Percentiles rank a stretch among this genome's conserved stretches.
phyloP scores from a whole-genome alignment of 768 basidiomycete species.

The Russula brevipes region DNA sequence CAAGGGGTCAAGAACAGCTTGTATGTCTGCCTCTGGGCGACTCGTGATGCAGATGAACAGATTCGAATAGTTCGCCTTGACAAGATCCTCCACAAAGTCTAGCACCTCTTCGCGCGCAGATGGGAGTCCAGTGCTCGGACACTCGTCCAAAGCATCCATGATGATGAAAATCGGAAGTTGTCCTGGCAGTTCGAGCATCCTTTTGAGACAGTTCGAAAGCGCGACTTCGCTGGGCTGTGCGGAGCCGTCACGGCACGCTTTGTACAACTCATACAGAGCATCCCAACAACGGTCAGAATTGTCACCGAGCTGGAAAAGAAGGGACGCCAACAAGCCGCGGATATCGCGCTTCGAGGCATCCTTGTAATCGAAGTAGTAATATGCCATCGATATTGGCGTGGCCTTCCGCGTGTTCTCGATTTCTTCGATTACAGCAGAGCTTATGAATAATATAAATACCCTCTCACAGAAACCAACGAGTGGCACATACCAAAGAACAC shows the following conservation, averaged over 20 bases:
- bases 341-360: too few relatives aligned
- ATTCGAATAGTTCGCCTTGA: neutral
- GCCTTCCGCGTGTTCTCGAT: neutral
- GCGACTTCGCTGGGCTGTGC: neutral
- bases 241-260: neutral
- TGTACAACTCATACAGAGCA: neutral
- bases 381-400: neutral
- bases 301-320: too few relatives aligned
- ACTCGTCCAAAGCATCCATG: slow-evolving; percentile 3
- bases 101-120: slow-evolving; percentile 1
- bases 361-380: too few relatives aligned
- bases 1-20: neutral
- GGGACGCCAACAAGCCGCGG: too few relatives aligned
- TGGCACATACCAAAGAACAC: slow-evolving; percentile 1
- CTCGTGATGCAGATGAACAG: slow-evolving; percentile 3
- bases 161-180: neutral
- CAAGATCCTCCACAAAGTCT: neutral
- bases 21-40: neutral
- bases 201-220: neutral
- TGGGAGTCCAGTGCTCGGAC: neutral
- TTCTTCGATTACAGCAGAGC: neutral
- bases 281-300: neutral
- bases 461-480: too few relatives aligned
- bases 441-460: neutral
- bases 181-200: neutral